Evolutionary conservation across 2,329 filamentous ascomycete species (phyloP), one percentile per base, ranked within the genome.

Genomic region (Macrophomina pseudophaseolina): DNA sequence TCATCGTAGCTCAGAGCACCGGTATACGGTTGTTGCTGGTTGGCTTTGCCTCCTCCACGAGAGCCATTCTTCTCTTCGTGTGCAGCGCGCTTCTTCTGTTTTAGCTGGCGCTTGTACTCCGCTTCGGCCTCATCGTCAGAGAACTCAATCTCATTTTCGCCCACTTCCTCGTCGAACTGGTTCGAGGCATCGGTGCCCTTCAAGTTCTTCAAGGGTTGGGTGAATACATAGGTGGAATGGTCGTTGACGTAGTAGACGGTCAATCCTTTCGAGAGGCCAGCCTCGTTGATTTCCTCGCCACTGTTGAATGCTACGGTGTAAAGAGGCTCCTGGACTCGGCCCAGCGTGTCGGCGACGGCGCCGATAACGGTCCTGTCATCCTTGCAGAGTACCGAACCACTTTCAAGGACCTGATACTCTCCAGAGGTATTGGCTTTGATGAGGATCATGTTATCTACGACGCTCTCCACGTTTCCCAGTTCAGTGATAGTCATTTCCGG

Each of bases 131-230:
- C 95, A 73, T 99, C 95, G 71, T 99, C 95, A 0, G 94, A 97
- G 77, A 98, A 98, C 75, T 98, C 95, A 72, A 93, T 87, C 76
- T 98, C 94, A 44, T 97, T 92, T 38, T 91, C 90, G 16, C 82
- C 88, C 7, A 93, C 86, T 80, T 98, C 94, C 77, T 99, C 95
- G 71, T 98, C 95, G 78, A 97, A 91, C 65, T 97, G 85, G 75
- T 98, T 98, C 62, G 93, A 97, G 8, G 95, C 94, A 78, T 99
- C 95, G 9, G 93, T 95, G 68, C 93, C 93, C 80, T 97, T 98
- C 73, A 91, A 76, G 63, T 84, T 86, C 78, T 90, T 91, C 66
- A 98, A 82, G 6, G 90, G 88, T 76, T 95, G 87, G 0, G 94
- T 97, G 74, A 97, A 95, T 65, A 97, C 92, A 72, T 91, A 96